Conservation (phyloP, 2,329 filamentous ascomycete genomes). For the Exutisphaerella laricina region DNA sequence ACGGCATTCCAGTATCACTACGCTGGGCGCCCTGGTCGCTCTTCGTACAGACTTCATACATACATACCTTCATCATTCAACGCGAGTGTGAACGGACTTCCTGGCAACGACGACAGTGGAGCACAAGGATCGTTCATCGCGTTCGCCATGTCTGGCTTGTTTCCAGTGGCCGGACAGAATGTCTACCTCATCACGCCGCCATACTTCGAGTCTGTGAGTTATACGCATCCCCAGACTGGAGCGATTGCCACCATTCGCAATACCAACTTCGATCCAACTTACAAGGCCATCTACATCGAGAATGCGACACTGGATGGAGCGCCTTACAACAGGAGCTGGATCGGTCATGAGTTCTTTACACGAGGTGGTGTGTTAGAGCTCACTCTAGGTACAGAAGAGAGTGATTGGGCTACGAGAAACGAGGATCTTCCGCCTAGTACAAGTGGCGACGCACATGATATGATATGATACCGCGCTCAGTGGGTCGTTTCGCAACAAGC, state of each 20-base stretch:
- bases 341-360: slow-evolving; percentile 24
- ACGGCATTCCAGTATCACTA: slow-evolving; percentile 43
- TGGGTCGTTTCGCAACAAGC: no score
- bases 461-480: no score
- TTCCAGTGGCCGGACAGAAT: slow-evolving; percentile 22
- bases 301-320: slow-evolving; percentile 21
- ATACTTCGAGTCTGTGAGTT: slow-evolving; percentile 21
- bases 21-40: slow-evolving; percentile 35
- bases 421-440: slow-evolving; percentile 30
- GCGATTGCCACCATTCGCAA: slow-evolving; percentile 20
- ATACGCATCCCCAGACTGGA: slow-evolving; percentile 22
- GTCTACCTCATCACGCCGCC: slow-evolving; percentile 23
- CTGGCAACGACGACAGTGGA: slow-evolving; percentile 24
- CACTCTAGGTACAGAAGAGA: slow-evolving; percentile 17
- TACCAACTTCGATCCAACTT: slow-evolving; percentile 33
- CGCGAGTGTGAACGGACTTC: slow-evolving; percentile 13
- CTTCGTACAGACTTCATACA: slow-evolving; percentile 16
- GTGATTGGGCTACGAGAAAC: slow-evolving; percentile 19
- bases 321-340: slow-evolving; percentile 21
- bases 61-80: slow-evolving; percentile 23
- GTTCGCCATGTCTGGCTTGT: slow-evolving; percentile 23
- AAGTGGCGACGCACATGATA: neutral
- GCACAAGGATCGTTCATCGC: slow-evolving; percentile 21
- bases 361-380: slow-evolving; percentile 20
- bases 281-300: slow-evolving; percentile 26